Base-by-base conservation (phyloP, 1,284 basidiomycete species). In the Thecaphora thlaspeos region DNA sequence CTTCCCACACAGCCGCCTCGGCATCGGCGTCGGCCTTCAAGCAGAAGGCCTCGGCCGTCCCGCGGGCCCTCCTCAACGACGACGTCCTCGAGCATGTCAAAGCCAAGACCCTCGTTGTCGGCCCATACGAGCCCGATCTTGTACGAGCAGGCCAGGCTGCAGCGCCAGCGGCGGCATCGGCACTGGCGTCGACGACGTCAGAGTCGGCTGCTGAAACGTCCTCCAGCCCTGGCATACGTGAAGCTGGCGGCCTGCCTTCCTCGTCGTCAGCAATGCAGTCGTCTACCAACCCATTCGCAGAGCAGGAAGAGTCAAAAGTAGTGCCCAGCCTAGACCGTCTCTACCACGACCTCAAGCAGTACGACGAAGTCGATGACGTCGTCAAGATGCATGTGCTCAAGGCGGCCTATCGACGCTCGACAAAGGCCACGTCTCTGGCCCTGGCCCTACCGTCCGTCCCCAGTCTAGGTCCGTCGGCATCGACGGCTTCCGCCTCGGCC, bases 31-130 rank as follows among this genome's bases (percentile, higher is more conserved):
- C 15, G 32, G 7, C 14, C 8, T 30, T 14, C 28, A 30, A 14
- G 32, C 32, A 34, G 17, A 61, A 63, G 36, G 51, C 48, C 23
- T 51, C 45, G 15, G 42, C 51, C 11, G 48, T 64, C 32, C 51
- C 56, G 23, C 36, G 46, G 17, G 41, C 46, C 4, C 14, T 67
- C 32, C 52, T 71, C 3, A 63, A 55, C 2, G 49, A 64, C n/a
- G 60, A 65, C n/a, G 43, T 70, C 21, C 45, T 75, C 17, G 65
- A 74, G 23, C 53, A 64, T 37, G 59, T 73, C 48, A 68, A 63
- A 41, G 67, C 67, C 14, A 67, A 70, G 47, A 58, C 64, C n/a
- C 53, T 75, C 22, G 40, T 71, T 34, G 65, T 74, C 18, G 53
- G 62, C 40, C 46, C n/a, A 8, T 21, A 24, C 41, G 18, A 45